Evolutionary conservation across 1,139 yeast genomes (phyloP).

Genomic region (Zygoascus sp.): DNA sequence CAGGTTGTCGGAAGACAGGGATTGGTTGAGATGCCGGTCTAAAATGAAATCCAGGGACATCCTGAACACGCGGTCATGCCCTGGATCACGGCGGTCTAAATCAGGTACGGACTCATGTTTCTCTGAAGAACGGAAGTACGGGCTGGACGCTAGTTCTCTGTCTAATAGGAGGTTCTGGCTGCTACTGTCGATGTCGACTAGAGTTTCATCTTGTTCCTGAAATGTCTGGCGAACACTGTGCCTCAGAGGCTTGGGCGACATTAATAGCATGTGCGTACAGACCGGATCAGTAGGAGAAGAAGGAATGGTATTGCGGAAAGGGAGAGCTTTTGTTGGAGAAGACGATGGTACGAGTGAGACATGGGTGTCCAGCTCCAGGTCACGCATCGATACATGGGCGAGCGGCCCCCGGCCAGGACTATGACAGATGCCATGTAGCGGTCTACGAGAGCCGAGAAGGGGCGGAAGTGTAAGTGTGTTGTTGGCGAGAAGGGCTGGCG

Average conservation of each 20-base stretch:
- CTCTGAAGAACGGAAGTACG: not conserved
- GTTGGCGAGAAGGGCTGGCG: too few relatives aligned
- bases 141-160: not conserved
- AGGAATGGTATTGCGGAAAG: not conserved
- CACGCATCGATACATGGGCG: not conserved
- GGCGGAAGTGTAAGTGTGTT: not conserved
- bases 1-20: not conserved
- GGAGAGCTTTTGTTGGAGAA: not conserved
- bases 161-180: not conserved
- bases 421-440: not conserved
- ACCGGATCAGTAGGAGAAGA: not conserved
- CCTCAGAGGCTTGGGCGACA: not conserved
- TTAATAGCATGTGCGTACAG: not conserved
- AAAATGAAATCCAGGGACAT: not conserved
- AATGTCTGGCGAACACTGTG: not conserved
- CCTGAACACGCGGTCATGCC: not conserved
- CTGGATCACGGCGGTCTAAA: not conserved
- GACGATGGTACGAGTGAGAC: not conserved
- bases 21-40: not conserved
- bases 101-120: not conserved
- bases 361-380: not conserved
- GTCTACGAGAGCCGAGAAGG: not conserved
- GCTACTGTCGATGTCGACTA: not conserved
- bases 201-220: not conserved
- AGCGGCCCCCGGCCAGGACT: not conserved